Evolutionary conservation across 2,329 filamentous ascomycete species (phyloP).

Genomic region (Aspergillus alliaceus): DNA sequence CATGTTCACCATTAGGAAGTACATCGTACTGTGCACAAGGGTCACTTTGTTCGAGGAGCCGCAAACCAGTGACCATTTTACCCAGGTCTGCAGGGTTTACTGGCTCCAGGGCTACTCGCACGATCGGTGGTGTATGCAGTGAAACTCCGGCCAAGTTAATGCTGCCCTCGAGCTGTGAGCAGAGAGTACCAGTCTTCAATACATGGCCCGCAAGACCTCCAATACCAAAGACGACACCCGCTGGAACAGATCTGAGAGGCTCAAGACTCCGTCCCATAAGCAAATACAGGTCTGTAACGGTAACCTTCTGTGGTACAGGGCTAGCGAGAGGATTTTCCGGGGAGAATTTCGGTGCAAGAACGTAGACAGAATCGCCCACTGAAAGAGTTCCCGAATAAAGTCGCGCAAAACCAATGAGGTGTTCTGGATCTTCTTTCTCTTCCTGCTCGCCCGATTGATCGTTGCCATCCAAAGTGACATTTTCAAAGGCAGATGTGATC

Average conservation of each 20-base stretch:
- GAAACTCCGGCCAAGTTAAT: conserved; percentile 87
- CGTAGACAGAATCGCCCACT: conserved; percentile 87
- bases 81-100: conserved; percentile 85
- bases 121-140: conserved; percentile 82
- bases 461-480: conserved; percentile 56
- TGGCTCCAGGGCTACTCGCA: conserved; percentile 92
- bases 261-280: conserved; percentile 93
- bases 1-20: conserved; percentile 88
- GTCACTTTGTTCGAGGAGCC: conserved; percentile 87
- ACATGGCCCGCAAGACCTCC: conserved; percentile 88
- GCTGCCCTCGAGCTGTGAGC: conserved; percentile 79
- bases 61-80: conserved; percentile 89
- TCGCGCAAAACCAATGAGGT: conserved; percentile 90
- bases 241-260: conserved; percentile 77
- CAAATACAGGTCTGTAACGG: conserved; percentile 84
- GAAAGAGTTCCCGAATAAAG: conserved; percentile 88
- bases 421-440: conserved; percentile 71
- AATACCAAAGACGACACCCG: conserved; percentile 93
- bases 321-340: conserved; percentile 71
- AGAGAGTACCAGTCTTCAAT: conserved; percentile 93
- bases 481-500: conserved; percentile 62
- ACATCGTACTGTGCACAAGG: conserved; percentile 96
- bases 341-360: conserved; percentile 89
- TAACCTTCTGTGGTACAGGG: conserved; percentile 78
- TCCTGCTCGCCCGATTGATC: conserved; percentile 52